Percentiles rank a stretch among this genome's conserved stretches.
These are phyloP conservation scores for Naganishia vishniacii DNA, from an alignment of 768 basidiomycete species.

Conservation along the genomic window DNA sequence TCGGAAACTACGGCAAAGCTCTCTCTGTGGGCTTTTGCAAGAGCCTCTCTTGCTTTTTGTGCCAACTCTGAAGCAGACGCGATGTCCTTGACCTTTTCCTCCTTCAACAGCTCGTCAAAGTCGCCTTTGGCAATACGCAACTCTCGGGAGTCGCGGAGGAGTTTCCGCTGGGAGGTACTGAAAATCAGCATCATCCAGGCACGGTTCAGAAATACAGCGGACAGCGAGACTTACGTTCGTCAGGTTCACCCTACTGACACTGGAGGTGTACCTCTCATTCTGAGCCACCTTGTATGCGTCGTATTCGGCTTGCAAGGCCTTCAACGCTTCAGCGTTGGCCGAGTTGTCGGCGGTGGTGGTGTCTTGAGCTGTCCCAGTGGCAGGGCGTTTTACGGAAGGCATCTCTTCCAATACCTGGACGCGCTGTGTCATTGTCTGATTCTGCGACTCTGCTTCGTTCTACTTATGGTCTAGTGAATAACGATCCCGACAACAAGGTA, in stretches of 20 bases:
- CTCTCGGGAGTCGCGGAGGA: conserved; percentile 11
- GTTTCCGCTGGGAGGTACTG: neutral
- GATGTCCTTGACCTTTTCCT: neutral
- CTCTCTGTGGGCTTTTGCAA: neutral
- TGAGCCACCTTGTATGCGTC: conserved; percentile 23
- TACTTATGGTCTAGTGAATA: neutral
- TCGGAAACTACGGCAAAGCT: neutral
- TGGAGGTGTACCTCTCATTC: conserved; percentile 7
- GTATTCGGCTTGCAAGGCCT: conserved; percentile 19
- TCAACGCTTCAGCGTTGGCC: neutral
- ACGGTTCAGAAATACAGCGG: neutral
- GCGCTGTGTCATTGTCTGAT: neutral
- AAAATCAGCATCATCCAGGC: no score
- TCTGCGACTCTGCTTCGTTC: conserved; percentile 6
- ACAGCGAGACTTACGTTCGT: conserved; percentile 16
- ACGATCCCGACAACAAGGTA: neutral
- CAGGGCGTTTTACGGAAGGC: neutral
- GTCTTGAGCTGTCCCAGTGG: neutral
- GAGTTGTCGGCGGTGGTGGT: neutral
- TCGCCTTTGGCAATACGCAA: neutral
- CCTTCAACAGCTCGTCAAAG: conserved; percentile 2
- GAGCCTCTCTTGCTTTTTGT: neutral
- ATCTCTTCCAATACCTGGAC: conserved; percentile 12
- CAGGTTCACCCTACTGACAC: conserved; percentile 18
- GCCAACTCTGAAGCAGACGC: neutral